A percentile compares a stretch with the other conserved stretches of the same genome.
phyloP scores from a whole-genome alignment of 192 early-diverging fungal genomes.

The Coemansia sp. region DNA sequence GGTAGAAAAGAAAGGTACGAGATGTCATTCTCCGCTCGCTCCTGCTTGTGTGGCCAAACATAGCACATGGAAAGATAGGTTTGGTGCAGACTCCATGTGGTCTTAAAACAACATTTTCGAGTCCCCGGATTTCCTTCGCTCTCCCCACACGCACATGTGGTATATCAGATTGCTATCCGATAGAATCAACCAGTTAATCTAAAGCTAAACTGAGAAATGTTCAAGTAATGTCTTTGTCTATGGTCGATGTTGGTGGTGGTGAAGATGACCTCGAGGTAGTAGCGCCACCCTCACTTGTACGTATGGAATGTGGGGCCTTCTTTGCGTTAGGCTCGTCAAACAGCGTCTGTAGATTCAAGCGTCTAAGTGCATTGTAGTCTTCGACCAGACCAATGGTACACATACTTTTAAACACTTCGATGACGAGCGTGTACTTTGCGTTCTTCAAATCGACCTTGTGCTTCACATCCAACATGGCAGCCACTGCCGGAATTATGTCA shows the following conservation, averaged over 20 bases:
- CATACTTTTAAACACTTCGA: conserved; percentile 55
- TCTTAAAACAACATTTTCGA: background rate
- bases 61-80: background rate
- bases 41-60: background rate
- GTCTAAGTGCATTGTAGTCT: conserved; percentile 41
- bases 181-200: background rate
- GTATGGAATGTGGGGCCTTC: background rate
- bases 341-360: conserved; percentile 49
- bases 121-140: background rate
- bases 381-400: conserved; percentile 46
- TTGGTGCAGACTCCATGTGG: background rate
- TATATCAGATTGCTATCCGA: background rate
- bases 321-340: conserved; percentile 31
- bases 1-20: background rate
- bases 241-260: background rate
- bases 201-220: background rate
- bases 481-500: conserved; percentile 46
- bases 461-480: conserved; percentile 47
- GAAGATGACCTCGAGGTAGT: background rate
- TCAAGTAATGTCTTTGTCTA: background rate
- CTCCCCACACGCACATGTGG: background rate
- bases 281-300: background rate
- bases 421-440: conserved; percentile 48
- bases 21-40: background rate
- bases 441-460: conserved; percentile 54